Evolutionary conservation across 805 yeast genomes (phyloP).

Genomic region (Sungouiella blattae): DNA sequence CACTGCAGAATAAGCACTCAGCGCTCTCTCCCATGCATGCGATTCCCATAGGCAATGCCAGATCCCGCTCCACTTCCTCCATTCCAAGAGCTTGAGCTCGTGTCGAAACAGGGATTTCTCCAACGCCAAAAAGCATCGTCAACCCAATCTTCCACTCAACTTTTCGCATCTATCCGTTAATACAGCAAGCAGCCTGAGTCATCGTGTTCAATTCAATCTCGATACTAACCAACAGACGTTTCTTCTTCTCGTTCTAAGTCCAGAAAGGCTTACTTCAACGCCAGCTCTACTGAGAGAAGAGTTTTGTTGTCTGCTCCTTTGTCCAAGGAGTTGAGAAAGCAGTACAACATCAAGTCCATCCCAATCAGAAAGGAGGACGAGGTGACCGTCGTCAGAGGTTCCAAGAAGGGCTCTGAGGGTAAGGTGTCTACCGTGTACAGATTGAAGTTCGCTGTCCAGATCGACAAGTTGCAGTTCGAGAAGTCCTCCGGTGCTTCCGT

Average conservation of each 20-base stretch:
- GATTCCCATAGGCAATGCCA: no score
- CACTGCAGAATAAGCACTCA: no score
- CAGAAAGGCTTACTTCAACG: slow-evolving; percentile 99
- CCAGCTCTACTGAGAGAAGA: slow-evolving; percentile 96
- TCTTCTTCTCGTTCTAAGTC: slow-evolving; percentile 99
- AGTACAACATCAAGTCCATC: slow-evolving; percentile 91
- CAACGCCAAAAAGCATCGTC: no score
- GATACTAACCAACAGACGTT: slow-evolving; percentile 69
- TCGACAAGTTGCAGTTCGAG: slow-evolving; percentile 96
- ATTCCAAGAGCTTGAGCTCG: no score
- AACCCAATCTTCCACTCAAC: neutral
- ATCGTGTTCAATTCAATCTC: no score
- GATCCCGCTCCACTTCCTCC: neutral
- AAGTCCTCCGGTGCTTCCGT: slow-evolving; percentile 97
- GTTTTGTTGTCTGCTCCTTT: slow-evolving; percentile 95
- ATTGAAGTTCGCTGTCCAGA: slow-evolving; percentile 94
- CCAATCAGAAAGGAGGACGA: slow-evolving; percentile 98
- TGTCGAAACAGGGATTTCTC: no score
- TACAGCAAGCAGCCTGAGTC: no score
- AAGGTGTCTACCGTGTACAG: slow-evolving; percentile 97
- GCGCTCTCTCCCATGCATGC: no score
- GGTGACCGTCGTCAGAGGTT: slow-evolving; percentile 95
- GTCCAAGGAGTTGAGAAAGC: slow-evolving; percentile 97
- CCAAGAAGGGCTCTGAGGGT: slow-evolving; percentile 99
- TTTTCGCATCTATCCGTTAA: no score